These are phyloP conservation scores for Acanthamoeba healyi DNA, from an alignment of 208 protist genomes.

Conservation along the genomic window DNA sequence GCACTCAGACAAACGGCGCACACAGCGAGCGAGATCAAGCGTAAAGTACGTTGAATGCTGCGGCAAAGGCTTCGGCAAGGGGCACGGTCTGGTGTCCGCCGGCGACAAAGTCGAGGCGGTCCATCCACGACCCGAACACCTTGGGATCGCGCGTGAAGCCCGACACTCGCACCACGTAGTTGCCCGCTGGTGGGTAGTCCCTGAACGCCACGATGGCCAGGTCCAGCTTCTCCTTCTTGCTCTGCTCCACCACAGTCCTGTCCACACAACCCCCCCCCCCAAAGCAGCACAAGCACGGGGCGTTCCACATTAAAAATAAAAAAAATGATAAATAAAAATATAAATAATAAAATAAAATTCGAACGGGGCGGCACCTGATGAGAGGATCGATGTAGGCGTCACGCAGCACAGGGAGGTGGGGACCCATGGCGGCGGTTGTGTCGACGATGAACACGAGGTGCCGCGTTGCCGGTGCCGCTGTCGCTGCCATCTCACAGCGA, in stretches of 20 bases:
- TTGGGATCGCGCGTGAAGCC: constrained; percentile 24
- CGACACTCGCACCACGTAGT: constrained; percentile 38
- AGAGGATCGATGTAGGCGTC: constrained; percentile 37
- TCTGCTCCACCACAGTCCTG: neutral
- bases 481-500: neutral
- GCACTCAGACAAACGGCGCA: neutral
- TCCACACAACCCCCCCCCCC: neutral
- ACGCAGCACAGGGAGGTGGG: neutral
- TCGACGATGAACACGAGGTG: constrained; percentile 35
- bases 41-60: neutral
- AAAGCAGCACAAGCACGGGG: too few relatives aligned
- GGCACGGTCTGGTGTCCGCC: constrained; percentile 3
- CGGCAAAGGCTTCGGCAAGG: constrained; percentile 19
- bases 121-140: constrained; percentile 11
- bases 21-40: neutral
- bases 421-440: constrained; percentile 18
- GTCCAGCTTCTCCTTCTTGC: constrained; percentile 9
- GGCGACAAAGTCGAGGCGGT: constrained; percentile 4
- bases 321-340: neutral
- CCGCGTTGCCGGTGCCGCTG: neutral
- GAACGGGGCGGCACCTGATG: neutral
- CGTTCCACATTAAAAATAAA: too few relatives aligned
- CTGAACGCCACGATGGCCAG: constrained; percentile 22
- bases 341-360: neutral
- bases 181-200: constrained; percentile 26